Conservation (phyloP, 129 eudicot genomes). For the Solidago caesia region DNA sequence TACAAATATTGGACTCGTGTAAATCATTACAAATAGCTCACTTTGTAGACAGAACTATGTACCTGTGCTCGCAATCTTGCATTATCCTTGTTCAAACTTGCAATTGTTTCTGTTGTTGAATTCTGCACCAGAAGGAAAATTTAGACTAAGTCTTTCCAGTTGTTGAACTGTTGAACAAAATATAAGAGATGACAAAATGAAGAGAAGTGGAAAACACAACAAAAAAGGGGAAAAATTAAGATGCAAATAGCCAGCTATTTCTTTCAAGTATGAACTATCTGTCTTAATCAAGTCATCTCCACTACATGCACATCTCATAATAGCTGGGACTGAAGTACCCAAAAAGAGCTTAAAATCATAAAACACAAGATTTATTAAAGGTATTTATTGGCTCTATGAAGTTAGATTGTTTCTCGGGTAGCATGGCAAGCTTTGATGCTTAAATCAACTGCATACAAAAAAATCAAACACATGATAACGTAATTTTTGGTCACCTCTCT, state of each 20-base stretch:
- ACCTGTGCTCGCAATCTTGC: constrained; percentile 64
- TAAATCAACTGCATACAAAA: background rate
- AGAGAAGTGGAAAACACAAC: background rate
- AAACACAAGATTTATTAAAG: background rate
- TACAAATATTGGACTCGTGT: background rate
- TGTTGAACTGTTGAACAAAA: background rate
- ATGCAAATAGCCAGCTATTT: constrained; percentile 1
- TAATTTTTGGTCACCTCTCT: constrained; percentile 43
- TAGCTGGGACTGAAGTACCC: background rate
- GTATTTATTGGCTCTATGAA: background rate
- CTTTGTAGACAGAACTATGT: constrained; percentile 4
- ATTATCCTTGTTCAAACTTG: constrained; percentile 46
- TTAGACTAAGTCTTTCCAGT: background rate
- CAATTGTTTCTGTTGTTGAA: constrained; percentile 43
- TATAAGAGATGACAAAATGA: constrained; percentile 1
- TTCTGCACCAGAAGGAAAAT: constrained; percentile 39
- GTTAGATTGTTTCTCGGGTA: background rate
- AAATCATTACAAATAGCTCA: constrained; percentile 6
- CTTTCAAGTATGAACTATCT: background rate
- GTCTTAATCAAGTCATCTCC: background rate
- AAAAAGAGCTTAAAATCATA: background rate
- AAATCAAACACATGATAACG: background rate
- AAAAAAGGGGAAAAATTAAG: background rate
- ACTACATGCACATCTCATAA: background rate
- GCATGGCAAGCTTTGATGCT: background rate